Base-by-base conservation (phyloP, 73 alveolate species). In the Paramecium pentaurelia region DNA sequence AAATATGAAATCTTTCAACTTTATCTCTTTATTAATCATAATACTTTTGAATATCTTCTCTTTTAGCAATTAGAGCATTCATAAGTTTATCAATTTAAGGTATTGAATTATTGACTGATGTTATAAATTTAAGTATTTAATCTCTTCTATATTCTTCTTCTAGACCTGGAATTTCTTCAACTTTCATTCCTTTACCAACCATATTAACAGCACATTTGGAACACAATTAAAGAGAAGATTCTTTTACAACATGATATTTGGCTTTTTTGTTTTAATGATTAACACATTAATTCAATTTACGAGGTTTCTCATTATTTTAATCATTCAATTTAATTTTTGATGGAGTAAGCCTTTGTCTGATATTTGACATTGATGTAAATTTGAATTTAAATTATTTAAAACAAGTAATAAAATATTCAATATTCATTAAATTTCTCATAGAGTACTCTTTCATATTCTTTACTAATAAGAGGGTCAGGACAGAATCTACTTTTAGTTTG, bases 141-240 rank as follows among this genome's bases (percentile, higher is more conserved):
- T 75, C 60, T 40, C 32, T 75, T 75, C 88, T 75, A 34, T 75
- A 75, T n/a, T 30, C 60, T 16, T 37, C 88, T 18, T 37, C 60
- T 37, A 22, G n/a, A 1, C 60, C 70, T 7, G 70, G 70, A 32
- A 71, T 30, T 30, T 71, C 86, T 34, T 71, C 86, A 30, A 71
- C 86, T 71, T 71, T 30, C 58, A 71, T 28, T 22, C 86, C 86
- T 71, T 71, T 71, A 11, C 60, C 86, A 12, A 71, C 60, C 88
- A 75, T 75, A 38, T 75, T 75, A 4, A 75, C 88, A 75, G 88
- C 88, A 75, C 88, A 75, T 40, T 75, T 75, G 9, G 88, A 75
- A 40, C 88, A 75, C 30, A 75, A 45, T 22, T 14, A 38, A 18
- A 75, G 60, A 16, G 88, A 34, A 5, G 36, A 18, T 8, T 75